Evolutionary conservation across 2,329 filamentous ascomycete species (phyloP).

Genomic region (Nothophaeocryptopus gaeumannii): DNA sequence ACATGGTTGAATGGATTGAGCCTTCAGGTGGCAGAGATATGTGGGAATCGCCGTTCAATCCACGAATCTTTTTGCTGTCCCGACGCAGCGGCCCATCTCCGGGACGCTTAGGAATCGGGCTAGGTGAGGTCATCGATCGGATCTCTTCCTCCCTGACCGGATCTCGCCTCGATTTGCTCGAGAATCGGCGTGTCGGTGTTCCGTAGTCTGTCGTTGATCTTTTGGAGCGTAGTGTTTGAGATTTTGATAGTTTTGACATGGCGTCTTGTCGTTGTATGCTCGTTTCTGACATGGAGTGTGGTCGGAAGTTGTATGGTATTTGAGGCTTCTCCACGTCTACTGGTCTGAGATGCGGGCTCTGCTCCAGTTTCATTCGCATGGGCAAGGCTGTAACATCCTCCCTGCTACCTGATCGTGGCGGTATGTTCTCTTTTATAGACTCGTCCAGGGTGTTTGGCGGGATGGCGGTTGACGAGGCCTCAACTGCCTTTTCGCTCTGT

Average conservation of each 20-base stretch:
- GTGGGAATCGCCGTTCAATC: conserved; percentile 63
- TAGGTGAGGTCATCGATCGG: conserved; percentile 71
- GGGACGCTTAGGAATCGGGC: conserved; percentile 58
- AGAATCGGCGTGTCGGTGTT: conserved; percentile 62
- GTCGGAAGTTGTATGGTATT: conserved; percentile 46
- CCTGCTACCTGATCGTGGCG: conserved; percentile 31
- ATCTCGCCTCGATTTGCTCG: conserved; percentile 69
- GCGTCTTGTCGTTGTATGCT: conserved; percentile 27
- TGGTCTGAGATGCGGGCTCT: conserved; percentile 50
- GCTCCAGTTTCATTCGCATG: conserved; percentile 37
- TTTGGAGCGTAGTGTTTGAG: conserved; percentile 38
- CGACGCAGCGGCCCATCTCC: conserved; percentile 50
- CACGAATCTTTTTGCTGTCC: conserved; percentile 65
- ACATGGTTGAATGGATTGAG: conserved; percentile 74
- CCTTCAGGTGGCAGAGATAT: conserved; percentile 71
- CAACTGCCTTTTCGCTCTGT: conserved; percentile 13
- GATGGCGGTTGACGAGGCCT: conserved; percentile 4
- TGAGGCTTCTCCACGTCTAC: conserved; percentile 38
- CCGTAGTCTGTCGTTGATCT: conserved; percentile 44
- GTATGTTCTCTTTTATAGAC: conserved; percentile 26
- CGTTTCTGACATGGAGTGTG: conserved; percentile 30
- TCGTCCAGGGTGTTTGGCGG: conserved; percentile 5
- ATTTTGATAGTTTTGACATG: conserved; percentile 18
- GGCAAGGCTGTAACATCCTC: conserved; percentile 51
- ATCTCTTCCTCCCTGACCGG: conserved; percentile 82